Evolutionary conservation across 2,329 filamentous ascomycete genomes (phyloP).

Genomic region (Podosphaera xanthii): DNA sequence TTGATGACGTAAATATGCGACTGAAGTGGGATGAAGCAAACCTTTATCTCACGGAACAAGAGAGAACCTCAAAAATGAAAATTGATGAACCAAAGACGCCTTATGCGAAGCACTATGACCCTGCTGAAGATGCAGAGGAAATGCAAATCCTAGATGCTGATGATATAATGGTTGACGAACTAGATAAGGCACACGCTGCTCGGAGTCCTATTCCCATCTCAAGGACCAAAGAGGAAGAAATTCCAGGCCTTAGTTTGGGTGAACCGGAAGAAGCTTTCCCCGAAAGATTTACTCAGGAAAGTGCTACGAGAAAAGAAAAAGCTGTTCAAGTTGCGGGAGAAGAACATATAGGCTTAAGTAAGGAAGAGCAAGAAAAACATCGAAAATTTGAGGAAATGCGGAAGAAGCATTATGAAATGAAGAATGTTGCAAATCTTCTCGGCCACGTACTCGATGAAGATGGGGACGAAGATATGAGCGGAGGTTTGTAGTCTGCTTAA

Average conservation of each 20-base stretch:
- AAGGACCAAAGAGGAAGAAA: slow-evolving; percentile 42
- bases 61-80: slow-evolving; percentile 92
- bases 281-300: slow-evolving; percentile 22
- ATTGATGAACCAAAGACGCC: slow-evolving; percentile 97
- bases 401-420: slow-evolving; percentile 99
- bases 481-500: slow-evolving; percentile 20
- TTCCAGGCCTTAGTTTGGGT: slow-evolving; percentile 75
- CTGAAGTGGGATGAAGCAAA: slow-evolving; percentile 99
- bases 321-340: slow-evolving; percentile 56
- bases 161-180: slow-evolving; percentile 44
- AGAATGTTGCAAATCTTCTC: slow-evolving; percentile 68
- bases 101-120: slow-evolving; percentile 81
- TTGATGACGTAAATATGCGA: slow-evolving; percentile 35
- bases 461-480: slow-evolving; percentile 24
- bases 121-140: slow-evolving; percentile 61
- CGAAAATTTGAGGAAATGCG: slow-evolving; percentile 71
- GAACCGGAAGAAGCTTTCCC: slow-evolving; percentile 63
- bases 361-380: slow-evolving; percentile 78
- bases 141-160: slow-evolving; percentile 39
- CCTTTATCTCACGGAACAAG: slow-evolving; percentile 88
- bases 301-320: slow-evolving; percentile 29
- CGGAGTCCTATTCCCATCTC: slow-evolving; percentile 9
- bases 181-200: slow-evolving; percentile 23
- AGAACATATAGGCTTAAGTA: slow-evolving; percentile 31
- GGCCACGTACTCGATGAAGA: slow-evolving; percentile 48